These are phyloP conservation scores for Xylariomycetidae sp. DNA, from an alignment of 2,329 filamentous ascomycete species.

Conservation along the genomic window DNA sequence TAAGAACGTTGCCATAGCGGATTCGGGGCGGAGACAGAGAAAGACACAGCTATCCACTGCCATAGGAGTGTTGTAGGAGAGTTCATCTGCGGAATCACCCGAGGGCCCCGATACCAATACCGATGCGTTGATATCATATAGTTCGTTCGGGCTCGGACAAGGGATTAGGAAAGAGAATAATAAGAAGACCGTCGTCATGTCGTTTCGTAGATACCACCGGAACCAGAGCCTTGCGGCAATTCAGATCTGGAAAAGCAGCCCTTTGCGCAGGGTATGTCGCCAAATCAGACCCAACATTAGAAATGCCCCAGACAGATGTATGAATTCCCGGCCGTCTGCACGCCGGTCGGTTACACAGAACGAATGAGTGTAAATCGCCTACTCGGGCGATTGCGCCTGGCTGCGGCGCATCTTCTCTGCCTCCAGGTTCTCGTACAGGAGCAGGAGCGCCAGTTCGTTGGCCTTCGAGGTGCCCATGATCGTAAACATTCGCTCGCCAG, in stretches of 20 bases:
- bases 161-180: constrained; percentile 23
- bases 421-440: constrained; percentile 97
- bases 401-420: constrained; percentile 98
- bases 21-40: too few relatives aligned
- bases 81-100: too few relatives aligned
- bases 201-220: constrained; percentile 40
- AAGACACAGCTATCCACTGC: constrained; percentile 8
- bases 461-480: constrained; percentile 93
- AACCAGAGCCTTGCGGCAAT: constrained; percentile 55
- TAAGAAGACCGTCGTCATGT: constrained; percentile 32
- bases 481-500: constrained; percentile 98
- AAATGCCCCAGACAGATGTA: constrained; percentile 30
- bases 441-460: constrained; percentile 92
- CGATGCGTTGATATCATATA: background rate
- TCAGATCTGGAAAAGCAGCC: constrained; percentile 51
- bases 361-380: constrained; percentile 21
- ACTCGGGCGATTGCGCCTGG: constrained; percentile 58
- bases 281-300: constrained; percentile 44
- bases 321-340: constrained; percentile 24
- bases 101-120: too few relatives aligned
- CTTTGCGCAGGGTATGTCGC: constrained; percentile 37
- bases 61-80: constrained; percentile 5
- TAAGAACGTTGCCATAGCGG: too few relatives aligned
- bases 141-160: too few relatives aligned
- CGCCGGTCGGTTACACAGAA: constrained; percentile 15